A percentile compares a stretch with the other conserved stretches of the same genome.
phyloP scores from a whole-genome alignment of 257 asterid genomes.

The Penstemon barbatus region DNA sequence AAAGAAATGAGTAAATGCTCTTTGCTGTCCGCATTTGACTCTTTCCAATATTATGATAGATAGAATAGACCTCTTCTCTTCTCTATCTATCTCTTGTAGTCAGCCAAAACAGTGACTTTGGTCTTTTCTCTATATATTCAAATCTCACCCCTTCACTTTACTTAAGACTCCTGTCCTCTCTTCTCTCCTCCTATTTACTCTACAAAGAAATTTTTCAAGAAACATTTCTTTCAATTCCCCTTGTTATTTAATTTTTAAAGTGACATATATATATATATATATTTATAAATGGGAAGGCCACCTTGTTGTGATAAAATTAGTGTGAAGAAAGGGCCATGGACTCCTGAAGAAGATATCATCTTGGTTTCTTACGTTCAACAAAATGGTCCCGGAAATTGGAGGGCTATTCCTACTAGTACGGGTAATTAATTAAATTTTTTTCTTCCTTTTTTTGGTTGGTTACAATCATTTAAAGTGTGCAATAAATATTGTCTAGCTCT shows the following conservation, averaged over 20 bases:
- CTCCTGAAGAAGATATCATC: conserved; percentile 88
- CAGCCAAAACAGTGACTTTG: conserved; percentile 31
- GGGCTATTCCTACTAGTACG: conserved; percentile 70
- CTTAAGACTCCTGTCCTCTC: conserved; percentile 39
- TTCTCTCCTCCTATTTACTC: conserved; percentile 20
- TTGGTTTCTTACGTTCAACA: conserved; percentile 81
- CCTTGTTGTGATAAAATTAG: conserved; percentile 80
- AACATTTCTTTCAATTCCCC: not conserved
- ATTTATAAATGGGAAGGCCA: conserved; percentile 63
- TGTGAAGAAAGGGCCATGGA: conserved; percentile 92
- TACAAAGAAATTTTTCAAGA: not conserved
- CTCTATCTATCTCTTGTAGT: conserved; percentile 24
- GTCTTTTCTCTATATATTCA: conserved; percentile 40
- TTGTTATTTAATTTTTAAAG: not conserved
- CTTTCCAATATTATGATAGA: conserved; percentile 27
- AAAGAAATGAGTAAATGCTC: conserved; percentile 61
- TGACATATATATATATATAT: conserved; percentile 22
- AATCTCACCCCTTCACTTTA: conserved; percentile 36
- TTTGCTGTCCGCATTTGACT: conserved; percentile 70
- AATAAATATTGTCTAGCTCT: conserved; percentile 35
- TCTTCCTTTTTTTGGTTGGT: conserved; percentile 30
- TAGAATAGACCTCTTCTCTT: conserved; percentile 28
- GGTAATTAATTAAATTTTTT: conserved; percentile 32
- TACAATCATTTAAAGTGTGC: conserved; percentile 44
- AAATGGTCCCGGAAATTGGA: conserved; percentile 88